Base-by-base conservation (phyloP, 2,329 filamentous ascomycete genomes). In the Pseudogymnoascus sp. region DNA sequence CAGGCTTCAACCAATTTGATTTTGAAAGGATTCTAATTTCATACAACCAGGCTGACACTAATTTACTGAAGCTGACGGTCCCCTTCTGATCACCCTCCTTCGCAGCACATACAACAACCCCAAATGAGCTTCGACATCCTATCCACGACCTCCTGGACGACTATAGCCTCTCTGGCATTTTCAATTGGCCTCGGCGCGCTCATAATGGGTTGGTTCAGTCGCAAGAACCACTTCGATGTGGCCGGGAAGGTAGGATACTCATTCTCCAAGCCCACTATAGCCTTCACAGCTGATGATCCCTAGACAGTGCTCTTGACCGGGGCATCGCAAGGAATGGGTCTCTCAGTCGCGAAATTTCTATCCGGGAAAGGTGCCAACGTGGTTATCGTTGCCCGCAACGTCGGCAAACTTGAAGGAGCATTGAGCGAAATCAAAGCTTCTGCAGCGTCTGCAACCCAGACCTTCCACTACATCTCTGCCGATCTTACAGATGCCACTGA, bases 311-410 rank as follows among this genome's bases (percentile, higher is more conserved):
- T 97, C 61, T 79, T 99, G 59, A 99, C 94, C 0, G 94, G 94
- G 54, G 91, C 87, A 32, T 97, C 94, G 0, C 90, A 97, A 71
- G 94, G 94, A 62, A 90, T 97, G 88, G 94, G 94, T 63, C 85
- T 86, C 67, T 84, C 85, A 59, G 83, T 87, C 18, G 91, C 87
- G 4, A 80, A 84, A 59, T 81, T 91, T 66, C 83, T 99, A 47
- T 82, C 93, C 2, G 78, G 82, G 58, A 92, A 91, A 73, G 94
- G 94, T 54, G 93, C 94, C 63, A 90, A 91, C 73, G 73, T 99
- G 61, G 84, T 96, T 64, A 85, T 97, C 65, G 87, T 97, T 58
- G 87, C 93, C 12, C 88, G 94, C 60, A 90, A 87, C 66, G 78
- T 83, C 11, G 76, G 76, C 62, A 95, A 93, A 72, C 88, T 99